Conservation (phyloP, 495 filamentous ascomycete species). For the Lindgomyces ingoldianus region DNA sequence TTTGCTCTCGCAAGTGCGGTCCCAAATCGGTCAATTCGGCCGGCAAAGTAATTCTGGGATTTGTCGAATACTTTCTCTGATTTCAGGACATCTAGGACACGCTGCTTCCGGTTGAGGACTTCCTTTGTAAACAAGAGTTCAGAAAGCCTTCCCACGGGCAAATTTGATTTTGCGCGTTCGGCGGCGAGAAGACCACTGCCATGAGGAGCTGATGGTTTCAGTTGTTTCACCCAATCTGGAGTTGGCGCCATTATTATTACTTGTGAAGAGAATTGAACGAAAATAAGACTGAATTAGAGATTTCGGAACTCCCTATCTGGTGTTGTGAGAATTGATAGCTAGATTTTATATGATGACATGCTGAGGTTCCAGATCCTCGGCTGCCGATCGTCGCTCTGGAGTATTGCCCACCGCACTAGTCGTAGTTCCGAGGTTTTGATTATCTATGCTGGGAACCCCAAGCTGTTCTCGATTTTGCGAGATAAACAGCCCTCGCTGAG, state of each 20-base stretch:
- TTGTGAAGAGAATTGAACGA: not conserved
- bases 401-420: not conserved
- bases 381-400: not conserved
- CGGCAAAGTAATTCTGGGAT: conserved; percentile 65
- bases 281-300: not conserved
- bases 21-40: conserved; percentile 64
- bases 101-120: conserved; percentile 54
- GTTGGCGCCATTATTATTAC: conserved; percentile 45
- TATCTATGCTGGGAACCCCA: not conserved
- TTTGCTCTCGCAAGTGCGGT: conserved; percentile 64
- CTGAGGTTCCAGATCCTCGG: conserved; percentile 5
- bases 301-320: not conserved
- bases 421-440: conserved; percentile 12
- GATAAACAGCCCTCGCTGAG: too few species aligned
- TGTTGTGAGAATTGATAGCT: not conserved
- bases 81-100: conserved; percentile 58
- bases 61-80: conserved; percentile 68
- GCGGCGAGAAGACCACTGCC: conserved; percentile 60
- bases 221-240: conserved; percentile 64
- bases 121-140: conserved; percentile 63
- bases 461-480: not conserved
- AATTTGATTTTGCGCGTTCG: conserved; percentile 62
- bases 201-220: conserved; percentile 63
- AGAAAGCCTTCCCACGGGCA: conserved; percentile 60
- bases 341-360: not conserved